A percentile compares a stretch with the other conserved stretches of the same genome.
These are phyloP conservation scores for Debaryomycetaceae sp. DNA, from an alignment of 1,139 yeast genomes.

Conservation along the genomic window DNA sequence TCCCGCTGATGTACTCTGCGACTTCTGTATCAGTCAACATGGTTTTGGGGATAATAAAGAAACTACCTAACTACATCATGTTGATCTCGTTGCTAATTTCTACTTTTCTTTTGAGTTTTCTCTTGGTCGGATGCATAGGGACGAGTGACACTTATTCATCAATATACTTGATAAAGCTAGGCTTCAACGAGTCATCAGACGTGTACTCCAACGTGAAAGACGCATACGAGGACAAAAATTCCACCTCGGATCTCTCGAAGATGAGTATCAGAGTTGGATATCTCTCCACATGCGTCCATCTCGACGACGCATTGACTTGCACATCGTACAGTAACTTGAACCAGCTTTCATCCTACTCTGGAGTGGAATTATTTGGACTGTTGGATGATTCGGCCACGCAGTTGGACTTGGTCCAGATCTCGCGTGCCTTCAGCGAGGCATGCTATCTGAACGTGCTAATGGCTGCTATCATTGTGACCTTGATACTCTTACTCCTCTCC, in stretches of 20 bases:
- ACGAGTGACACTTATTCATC: conserved; percentile 37
- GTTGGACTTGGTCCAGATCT: conserved; percentile 40
- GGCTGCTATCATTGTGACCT: conserved; percentile 42
- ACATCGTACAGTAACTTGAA: conserved; percentile 22
- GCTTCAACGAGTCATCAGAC: conserved; percentile 42
- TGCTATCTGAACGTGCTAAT: conserved; percentile 56
- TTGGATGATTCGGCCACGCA: conserved; percentile 17
- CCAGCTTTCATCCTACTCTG: conserved; percentile 20
- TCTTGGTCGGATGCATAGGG: conserved; percentile 51
- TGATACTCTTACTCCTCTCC: conserved; percentile 37
- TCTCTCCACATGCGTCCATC: conserved; percentile 44
- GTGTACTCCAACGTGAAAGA: conserved; percentile 31
- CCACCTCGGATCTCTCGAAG: conserved; percentile 17
- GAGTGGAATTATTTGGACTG: conserved; percentile 16
- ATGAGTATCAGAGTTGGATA: conserved; percentile 49
- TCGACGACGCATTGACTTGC: conserved; percentile 28
- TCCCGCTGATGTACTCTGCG: too few relatives aligned
- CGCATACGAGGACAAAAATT: conserved; percentile 22
- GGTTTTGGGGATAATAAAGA: conserved; percentile 2
- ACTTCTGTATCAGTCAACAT: neutral
- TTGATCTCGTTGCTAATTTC: conserved; percentile 32
- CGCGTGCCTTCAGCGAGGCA: conserved; percentile 38
- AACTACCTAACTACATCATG: conserved; percentile 10
- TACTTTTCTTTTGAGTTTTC: conserved; percentile 43
- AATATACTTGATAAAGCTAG: conserved; percentile 42